Base-by-base conservation (phyloP, 2,329 filamentous ascomycete species). In the Cladosporium sp. region DNA sequence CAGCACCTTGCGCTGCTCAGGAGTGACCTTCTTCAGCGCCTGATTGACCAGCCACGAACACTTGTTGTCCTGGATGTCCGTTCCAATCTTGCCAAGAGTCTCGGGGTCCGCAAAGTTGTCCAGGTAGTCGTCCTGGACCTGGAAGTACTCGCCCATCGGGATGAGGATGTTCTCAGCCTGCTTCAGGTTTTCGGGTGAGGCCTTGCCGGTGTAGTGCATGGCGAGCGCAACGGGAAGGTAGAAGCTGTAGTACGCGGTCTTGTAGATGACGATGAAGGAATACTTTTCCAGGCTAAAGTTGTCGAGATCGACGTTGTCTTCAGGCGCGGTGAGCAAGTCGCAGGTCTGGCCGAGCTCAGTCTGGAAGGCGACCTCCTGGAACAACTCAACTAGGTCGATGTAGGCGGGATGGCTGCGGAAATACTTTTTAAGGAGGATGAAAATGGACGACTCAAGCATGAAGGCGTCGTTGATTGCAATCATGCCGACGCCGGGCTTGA, bases 31-130 rank as follows among this genome's bases (percentile, higher is more conserved):
- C 70, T 84, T 80, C 55, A 98, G 79, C 43, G 93, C 93, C 74
- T 95, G 86, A 80, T 98, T 98, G 73, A 98, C 82, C 55, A 98
- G 77, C 93, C 93, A 98, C 40, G 89, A 95, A 80, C 93, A 98
- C 81, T 98, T 98, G 82, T 98, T 98, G 77, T 98, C 93, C 79
- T 91, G 85, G 72, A 98, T 98, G 68, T 98, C 93, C 56, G 93
- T 98, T 61, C 93, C 93, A 60, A 97, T 95, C 83, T 98, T 98
- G 72, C 93, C 93, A 69, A 98, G 93, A 66, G 90, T 82, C 66
- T 89, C 83, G 37, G 93, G 90, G 63, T 92, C 85, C 63, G 92
- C 93, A 68, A 93, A 98, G 76, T 95, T 95, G 79, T 98, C 93
- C 49, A 98, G 87, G 76, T 93, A 98, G 77, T 98, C 93, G 72